Evolutionary conservation across 2,329 filamentous ascomycete species (phyloP).

Genomic region (Balansia obtecta): DNA sequence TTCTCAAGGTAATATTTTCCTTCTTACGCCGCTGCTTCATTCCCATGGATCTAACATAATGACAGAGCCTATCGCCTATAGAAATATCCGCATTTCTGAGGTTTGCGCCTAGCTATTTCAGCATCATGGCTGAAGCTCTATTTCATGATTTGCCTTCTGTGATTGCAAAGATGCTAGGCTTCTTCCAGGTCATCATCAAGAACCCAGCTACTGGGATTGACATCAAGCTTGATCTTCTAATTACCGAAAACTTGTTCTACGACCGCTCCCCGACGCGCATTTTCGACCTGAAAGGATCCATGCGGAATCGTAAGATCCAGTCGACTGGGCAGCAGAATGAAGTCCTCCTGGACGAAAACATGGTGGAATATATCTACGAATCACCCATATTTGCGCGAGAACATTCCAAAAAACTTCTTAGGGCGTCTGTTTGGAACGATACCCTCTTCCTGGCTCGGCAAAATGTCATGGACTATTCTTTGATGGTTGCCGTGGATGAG

Average conservation of each 20-base stretch:
- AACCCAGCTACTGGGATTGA: slow-evolving; percentile 85
- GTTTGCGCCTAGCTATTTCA: slow-evolving; percentile 94
- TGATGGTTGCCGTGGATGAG: slow-evolving; percentile 98
- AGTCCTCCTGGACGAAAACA: slow-evolving; percentile 93
- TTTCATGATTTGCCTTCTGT: slow-evolving; percentile 93
- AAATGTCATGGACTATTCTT: slow-evolving; percentile 97
- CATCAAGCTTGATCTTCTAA: slow-evolving; percentile 83
- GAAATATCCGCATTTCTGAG: slow-evolving; percentile 90
- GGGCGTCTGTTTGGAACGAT: slow-evolving; percentile 92
- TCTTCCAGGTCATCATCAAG: slow-evolving; percentile 96
- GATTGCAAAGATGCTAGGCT: slow-evolving; percentile 97
- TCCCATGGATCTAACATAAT: slow-evolving; percentile 7
- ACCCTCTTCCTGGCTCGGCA: slow-evolving; percentile 89
- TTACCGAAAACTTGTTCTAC: slow-evolving; percentile 98
- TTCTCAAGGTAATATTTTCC: slow-evolving; percentile 53
- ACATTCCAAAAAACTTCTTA: slow-evolving; percentile 86
- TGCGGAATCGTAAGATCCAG: slow-evolving; percentile 96
- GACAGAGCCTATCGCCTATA: slow-evolving; percentile 67
- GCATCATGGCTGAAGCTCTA: slow-evolving; percentile 89
- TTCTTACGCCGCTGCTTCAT: not conserved
- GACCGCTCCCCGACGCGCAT: slow-evolving; percentile 81
- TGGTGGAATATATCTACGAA: slow-evolving; percentile 98
- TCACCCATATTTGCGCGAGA: slow-evolving; percentile 90
- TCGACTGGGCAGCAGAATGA: slow-evolving; percentile 93
- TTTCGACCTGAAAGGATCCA: slow-evolving; percentile 93